Evolutionary conservation across 2,329 filamentous ascomycete species (phyloP).

Genomic region (Colletotrichum gigasporum): DNA sequence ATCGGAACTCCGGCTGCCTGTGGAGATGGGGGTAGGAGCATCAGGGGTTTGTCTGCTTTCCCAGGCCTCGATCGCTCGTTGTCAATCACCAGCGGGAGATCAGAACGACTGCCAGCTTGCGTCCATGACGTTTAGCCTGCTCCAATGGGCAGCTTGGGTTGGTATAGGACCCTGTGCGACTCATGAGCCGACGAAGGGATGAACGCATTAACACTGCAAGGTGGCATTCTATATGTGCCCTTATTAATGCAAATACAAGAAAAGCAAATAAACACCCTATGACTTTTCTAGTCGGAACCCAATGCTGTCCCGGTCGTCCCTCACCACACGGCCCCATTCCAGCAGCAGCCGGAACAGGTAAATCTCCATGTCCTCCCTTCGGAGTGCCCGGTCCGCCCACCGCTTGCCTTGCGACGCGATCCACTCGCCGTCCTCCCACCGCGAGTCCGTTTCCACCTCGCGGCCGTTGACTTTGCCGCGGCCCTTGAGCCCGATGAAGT

Average conservation of each 20-base stretch:
- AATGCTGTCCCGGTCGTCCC: constrained; percentile 65
- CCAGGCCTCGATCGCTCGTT: not conserved
- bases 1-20: not conserved
- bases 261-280: not conserved
- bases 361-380: constrained; percentile 80
- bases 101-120: no score
- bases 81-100: not conserved
- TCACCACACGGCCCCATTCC: constrained; percentile 78
- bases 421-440: constrained; percentile 65
- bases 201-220: not conserved
- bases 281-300: constrained; percentile 42
- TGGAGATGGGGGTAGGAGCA: not conserved
- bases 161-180: no score
- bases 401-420: constrained; percentile 72
- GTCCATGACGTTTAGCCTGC: no score
- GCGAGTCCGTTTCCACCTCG: constrained; percentile 56
- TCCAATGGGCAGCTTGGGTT: no score
- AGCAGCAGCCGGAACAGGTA: constrained; percentile 82
- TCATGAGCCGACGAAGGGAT: not conserved
- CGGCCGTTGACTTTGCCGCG: constrained; percentile 54
- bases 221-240: no score
- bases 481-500: constrained; percentile 71
- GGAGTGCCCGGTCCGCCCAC: constrained; percentile 71
- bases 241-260: not conserved
- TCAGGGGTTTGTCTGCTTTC: not conserved